Evolutionary conservation across 2,329 filamentous ascomycete species (phyloP).

Genomic region (Tolypocladium guangdongense): DNA sequence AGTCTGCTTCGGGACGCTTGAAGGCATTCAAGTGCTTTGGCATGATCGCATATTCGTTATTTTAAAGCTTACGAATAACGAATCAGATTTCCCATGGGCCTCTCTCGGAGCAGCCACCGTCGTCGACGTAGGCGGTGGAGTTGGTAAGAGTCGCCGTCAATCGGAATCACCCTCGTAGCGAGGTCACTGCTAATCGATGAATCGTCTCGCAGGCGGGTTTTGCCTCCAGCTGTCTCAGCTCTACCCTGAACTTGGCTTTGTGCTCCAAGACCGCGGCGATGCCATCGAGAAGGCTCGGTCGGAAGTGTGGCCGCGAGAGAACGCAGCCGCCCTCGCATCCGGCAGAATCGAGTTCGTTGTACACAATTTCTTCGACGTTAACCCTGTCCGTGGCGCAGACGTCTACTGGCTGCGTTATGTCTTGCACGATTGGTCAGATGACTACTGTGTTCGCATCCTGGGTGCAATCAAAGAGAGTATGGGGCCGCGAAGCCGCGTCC

Average conservation of each 20-base stretch:
- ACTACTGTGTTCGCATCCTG: conserved; percentile 19
- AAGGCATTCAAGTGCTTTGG: too few species aligned
- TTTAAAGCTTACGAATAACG: too few species aligned
- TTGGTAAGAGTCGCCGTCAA: not conserved
- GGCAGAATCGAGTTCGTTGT: conserved; percentile 11
- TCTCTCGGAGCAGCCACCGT: not conserved
- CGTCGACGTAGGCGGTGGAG: not conserved
- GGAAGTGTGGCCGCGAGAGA: conserved; percentile 19
- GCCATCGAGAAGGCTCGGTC: conserved; percentile 13
- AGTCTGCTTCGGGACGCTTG: not conserved
- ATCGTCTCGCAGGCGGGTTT: conserved; percentile 14
- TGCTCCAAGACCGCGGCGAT: conserved; percentile 23
- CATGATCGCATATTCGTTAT: too few species aligned
- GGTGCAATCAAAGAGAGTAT: conserved; percentile 7
- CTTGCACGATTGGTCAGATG: conserved; percentile 25
- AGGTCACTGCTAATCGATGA: too few species aligned
- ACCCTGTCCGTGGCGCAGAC: conserved; percentile 17
- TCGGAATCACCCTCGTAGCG: not conserved
- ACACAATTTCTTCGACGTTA: conserved; percentile 22
- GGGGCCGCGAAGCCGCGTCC: conserved; percentile 8
- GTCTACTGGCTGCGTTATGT: conserved; percentile 20
- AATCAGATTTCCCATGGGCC: not conserved
- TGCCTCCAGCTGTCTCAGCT: conserved; percentile 13
- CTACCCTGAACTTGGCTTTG: conserved; percentile 21
- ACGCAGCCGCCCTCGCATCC: conserved; percentile 3